Conservation (phyloP, 768 basidiomycete species). For the Kwoniella dendrophila region DNA sequence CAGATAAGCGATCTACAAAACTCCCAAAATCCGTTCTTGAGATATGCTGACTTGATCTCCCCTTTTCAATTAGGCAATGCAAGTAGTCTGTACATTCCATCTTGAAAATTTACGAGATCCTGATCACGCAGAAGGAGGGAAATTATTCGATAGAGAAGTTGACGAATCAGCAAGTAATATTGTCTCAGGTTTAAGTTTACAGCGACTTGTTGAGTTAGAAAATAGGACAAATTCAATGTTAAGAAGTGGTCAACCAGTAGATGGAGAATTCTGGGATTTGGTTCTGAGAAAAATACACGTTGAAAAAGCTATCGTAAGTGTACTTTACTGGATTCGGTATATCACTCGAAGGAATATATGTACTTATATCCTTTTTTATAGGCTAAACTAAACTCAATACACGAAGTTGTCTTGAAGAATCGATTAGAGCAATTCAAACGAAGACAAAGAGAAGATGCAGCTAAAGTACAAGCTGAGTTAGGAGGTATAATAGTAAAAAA, state of each 20-base stretch:
- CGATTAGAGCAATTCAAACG: constrained; percentile 93
- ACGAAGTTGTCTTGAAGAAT: constrained; percentile 95
- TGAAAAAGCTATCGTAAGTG: constrained; percentile 87
- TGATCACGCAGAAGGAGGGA: constrained; percentile 49
- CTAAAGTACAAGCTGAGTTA: constrained; percentile 86
- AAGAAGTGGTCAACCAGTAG: constrained; percentile 86
- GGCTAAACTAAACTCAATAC: constrained; percentile 88
- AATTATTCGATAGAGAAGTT: constrained; percentile 63
- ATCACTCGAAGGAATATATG: background rate
- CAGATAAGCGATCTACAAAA: too few relatives aligned
- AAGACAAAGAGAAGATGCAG: constrained; percentile 90
- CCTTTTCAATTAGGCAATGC: constrained; percentile 74
- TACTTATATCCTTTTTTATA: constrained; percentile 48
- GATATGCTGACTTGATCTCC: constrained; percentile 11
- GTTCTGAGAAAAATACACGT: constrained; percentile 88
- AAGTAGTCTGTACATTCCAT: constrained; percentile 91
- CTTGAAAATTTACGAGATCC: constrained; percentile 69
- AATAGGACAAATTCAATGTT: constrained; percentile 84
- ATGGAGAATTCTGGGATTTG: constrained; percentile 97
- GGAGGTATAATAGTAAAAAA: constrained; percentile 62
- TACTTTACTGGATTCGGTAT: background rate
- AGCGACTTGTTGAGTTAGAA: constrained; percentile 80
- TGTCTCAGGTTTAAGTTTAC: constrained; percentile 80
- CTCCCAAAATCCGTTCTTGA: too few relatives aligned
- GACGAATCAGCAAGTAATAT: constrained; percentile 80